Percentiles rank a stretch among this genome's conserved stretches.
Conservation (phyloP, 1,284 basidiomycete genomes). For the Cryptococcus sp. region DNA sequence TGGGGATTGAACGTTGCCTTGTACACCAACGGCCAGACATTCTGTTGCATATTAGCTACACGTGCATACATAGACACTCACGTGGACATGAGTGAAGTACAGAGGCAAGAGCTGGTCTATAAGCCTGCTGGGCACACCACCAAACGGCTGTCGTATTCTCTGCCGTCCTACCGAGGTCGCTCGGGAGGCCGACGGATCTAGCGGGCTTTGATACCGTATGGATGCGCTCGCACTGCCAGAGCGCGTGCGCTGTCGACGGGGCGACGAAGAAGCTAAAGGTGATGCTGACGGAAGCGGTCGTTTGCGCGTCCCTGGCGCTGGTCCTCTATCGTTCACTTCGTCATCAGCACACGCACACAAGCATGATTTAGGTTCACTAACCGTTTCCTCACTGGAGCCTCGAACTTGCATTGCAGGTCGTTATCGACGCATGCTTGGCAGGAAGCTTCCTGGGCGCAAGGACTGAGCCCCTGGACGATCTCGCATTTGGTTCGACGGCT, state of each 20-base stretch:
- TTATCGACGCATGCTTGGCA: constrained; percentile 33
- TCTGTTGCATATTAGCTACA: constrained; percentile 23
- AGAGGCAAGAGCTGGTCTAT: constrained; percentile 43
- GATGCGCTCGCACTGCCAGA: background rate
- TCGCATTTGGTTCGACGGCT: constrained; percentile 39
- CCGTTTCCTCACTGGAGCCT: constrained; percentile 34
- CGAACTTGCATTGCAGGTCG: constrained; percentile 27
- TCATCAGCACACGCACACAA: background rate
- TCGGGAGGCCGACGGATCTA: background rate
- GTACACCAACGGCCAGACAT: constrained; percentile 51
- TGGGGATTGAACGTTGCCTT: constrained; percentile 48
- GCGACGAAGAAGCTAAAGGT: background rate
- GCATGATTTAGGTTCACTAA: constrained; percentile 6
- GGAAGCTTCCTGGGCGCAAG: constrained; percentile 9
- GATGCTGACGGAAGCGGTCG: constrained; percentile 3
- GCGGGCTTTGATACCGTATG: background rate
- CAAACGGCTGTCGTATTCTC: constrained; percentile 15
- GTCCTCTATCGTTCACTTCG: constrained; percentile 11
- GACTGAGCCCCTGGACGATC: constrained; percentile 9
- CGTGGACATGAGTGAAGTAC: constrained; percentile 48
- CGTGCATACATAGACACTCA: constrained; percentile 8
- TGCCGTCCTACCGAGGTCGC: constrained; percentile 3
- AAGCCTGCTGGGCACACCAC: constrained; percentile 27
- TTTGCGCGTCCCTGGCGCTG: constrained; percentile 7
- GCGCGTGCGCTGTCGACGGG: background rate